Base-by-base conservation (phyloP, 1,284 basidiomycete species). In the Fomitopsis palustris region DNA sequence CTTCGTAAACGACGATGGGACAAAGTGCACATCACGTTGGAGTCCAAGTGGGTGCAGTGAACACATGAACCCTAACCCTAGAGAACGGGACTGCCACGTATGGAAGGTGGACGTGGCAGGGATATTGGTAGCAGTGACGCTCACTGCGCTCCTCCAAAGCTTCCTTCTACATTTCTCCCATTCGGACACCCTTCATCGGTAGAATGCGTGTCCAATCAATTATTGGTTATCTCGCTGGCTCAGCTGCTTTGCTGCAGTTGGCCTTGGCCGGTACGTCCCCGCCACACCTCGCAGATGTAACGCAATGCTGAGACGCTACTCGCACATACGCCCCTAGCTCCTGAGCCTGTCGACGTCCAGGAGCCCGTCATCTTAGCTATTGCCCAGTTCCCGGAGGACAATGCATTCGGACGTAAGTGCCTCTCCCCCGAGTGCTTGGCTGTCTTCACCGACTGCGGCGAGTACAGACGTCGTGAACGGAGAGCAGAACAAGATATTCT, bases 381-480 rank as follows among this genome's bases (percentile, higher is more conserved):
- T 62, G 87, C 88, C 58, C 74, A 81, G 17, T 95, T 93, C 74
- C 84, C 87, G 25, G 87, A 92, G 63, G 78, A 79, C 62, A 95
- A 95, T 73, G 82, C 86, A 1, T 93, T 94, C 68, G 90, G 88
- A 66, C 88, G 93, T 95, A 72, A 70, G 92, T 86, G 56, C 47
- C 47, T 17, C 3, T 1, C 4, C 27, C 62, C 33, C 41, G 16
- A 12, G 27, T 19, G 19, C 62, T 6, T 38, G 1, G 29, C 21
- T 7, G 25, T 95, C 25, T n/a, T 10, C n/a, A 23, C 57, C 54
- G 51, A 43, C 33, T 23, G 21, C 19, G 17, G 25, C 6, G 33
- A 16, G 10, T 64, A 38, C 69, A 94, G 93, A 93, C 61, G 78
- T 95, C 55, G 86, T 93, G 52, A 96, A 96, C 69, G 93, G 93